Evolutionary conservation across 768 basidiomycete genomes (phyloP), one percentile per base, ranked within the genome.

Genomic region (Hygrophorus pudorinus): DNA sequence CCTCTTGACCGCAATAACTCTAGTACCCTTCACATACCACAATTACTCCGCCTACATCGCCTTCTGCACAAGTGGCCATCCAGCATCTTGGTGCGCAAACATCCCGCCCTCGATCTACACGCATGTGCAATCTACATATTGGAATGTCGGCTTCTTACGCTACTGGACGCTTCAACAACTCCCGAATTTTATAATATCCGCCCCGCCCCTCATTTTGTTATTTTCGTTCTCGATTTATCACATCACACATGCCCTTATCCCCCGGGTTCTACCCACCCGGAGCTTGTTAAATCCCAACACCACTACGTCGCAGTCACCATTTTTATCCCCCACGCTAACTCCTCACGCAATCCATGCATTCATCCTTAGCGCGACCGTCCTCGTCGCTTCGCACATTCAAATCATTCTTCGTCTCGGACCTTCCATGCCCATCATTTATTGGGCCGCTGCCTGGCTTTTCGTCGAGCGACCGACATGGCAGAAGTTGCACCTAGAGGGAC

Each of bases 111-210:
- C 78, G 11, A 78, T 89, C 44, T 99, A 98, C 60, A 65, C 75
- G 8, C 76, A 88, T 56, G 85, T 85, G 2, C 94, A 99, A 58
- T 64, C 63, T 4, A 68, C 72, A 42, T 97, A 98, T 60, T 99
- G 94, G 96, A 71, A 85, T 57, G 65, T 73, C 35, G 91, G 93
- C 12, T 76, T 93, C 51, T 61, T 99, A 48, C 75, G 70, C 2
- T 98, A 98, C 61, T 99, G 89, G 89, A 81, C 81, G 0, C 48
- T 65, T 17, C 63, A 73, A 24, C 93, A 99, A 61, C 53, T 90
- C 2, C 96, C 96, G 37, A 96, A 97, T 61, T 86, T 97, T 57
- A 50, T 89, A 48, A 69, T 98, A 45, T 78, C 84, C 12, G 54
- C 76, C 0, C 94, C 94, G 0, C 70, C 83, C 0, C 72, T 94